phyloP scores from a whole-genome alignment of 2,329 filamentous ascomycete genomes.

The Rhynchosporium secalis region DNA sequence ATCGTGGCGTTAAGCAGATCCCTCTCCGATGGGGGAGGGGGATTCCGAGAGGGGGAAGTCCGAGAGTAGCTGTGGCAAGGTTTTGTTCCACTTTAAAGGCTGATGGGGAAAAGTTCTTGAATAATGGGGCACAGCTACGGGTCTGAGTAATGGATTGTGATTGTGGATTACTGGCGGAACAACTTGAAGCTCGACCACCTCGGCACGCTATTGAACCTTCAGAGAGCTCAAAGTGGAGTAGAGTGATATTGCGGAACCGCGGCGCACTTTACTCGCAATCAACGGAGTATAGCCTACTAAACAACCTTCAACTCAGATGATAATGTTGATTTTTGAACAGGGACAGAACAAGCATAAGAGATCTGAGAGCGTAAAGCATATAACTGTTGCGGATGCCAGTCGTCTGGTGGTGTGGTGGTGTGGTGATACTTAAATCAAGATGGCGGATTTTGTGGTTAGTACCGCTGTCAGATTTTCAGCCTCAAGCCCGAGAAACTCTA shows the following conservation, averaged over 20 bases:
- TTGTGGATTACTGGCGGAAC: neutral
- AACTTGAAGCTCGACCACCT: neutral
- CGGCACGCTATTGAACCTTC: slow-evolving; percentile 11
- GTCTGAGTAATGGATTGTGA: no score
- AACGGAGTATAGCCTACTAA: neutral
- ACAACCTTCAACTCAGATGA: neutral
- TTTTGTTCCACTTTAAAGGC: neutral
- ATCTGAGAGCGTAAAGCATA: no score
- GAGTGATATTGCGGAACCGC: slow-evolving; percentile 10
- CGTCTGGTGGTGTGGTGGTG: neutral
- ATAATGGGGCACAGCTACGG: neutral
- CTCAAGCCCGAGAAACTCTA: slow-evolving; percentile 7
- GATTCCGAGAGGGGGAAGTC: neutral
- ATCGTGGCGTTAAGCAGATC: slow-evolving; percentile 13
- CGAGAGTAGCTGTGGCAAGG: neutral
- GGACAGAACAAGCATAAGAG: neutral
- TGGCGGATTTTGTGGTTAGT: neutral
- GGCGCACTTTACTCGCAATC: neutral
- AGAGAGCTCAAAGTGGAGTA: neutral
- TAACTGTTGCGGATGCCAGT: no score
- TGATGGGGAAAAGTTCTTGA: neutral
- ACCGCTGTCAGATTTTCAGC: slow-evolving; percentile 13
- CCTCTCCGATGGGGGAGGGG: neutral
- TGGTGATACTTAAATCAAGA: neutral
- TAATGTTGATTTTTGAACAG: neutral